Evolutionary conservation across 176 grass and related monocot species (phyloP).

Genomic region (Lolium perenne): DNA sequence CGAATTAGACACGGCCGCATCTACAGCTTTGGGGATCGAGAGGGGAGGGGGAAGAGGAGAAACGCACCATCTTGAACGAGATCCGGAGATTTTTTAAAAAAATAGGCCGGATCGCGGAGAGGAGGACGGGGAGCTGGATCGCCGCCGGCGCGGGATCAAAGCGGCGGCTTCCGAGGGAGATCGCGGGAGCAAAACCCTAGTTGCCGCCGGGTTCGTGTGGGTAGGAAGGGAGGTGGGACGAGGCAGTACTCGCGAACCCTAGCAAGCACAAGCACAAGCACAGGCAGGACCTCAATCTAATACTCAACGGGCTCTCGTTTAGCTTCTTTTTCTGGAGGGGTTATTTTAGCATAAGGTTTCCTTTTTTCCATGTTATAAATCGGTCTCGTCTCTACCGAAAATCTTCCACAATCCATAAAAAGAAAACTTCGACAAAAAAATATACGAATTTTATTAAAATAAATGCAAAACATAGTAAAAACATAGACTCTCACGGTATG

Average conservation of each 20-base stretch:
- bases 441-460: no score
- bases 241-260: slow-evolving; percentile 1
- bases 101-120: not conserved
- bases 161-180: not conserved
- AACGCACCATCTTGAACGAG: slow-evolving; percentile 48
- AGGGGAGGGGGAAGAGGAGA: not conserved
- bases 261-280: not conserved
- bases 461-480: no score
- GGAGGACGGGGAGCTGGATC: not conserved
- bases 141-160: not conserved
- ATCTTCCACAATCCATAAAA: no score
- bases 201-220: slow-evolving; percentile 1
- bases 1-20: slow-evolving; percentile 45
- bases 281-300: not conserved
- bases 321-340: not conserved
- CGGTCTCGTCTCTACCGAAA: no score
- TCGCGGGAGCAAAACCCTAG: slow-evolving; percentile 46
- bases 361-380: no score
- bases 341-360: not conserved
- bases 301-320: slow-evolving; percentile 17
- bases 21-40: slow-evolving; percentile 34
- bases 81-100: slow-evolving; percentile 24
- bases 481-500: no score
- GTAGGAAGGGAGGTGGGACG: not conserved
- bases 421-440: no score